These are phyloP conservation scores for Boletus tylopilopsis DNA, from an alignment of 768 basidiomycete species.

Conservation along the genomic window DNA sequence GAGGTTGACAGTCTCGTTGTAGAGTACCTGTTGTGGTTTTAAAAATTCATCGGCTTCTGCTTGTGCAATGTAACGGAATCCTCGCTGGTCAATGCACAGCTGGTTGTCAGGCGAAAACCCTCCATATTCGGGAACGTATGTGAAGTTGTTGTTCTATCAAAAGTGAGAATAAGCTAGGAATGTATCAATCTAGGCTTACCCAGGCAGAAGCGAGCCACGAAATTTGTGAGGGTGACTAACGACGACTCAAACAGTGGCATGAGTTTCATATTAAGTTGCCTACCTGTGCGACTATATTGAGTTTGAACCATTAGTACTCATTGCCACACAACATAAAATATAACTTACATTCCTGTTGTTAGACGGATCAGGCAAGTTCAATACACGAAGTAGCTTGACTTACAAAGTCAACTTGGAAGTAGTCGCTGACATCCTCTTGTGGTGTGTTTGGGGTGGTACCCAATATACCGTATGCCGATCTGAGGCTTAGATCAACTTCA, in stretches of 20 bases:
- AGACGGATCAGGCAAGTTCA: constrained; percentile 1
- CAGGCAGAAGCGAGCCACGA: constrained; percentile 63
- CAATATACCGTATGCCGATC: constrained; percentile 51
- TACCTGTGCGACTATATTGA: constrained; percentile 27
- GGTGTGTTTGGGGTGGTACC: constrained; percentile 43
- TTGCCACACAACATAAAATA: neutral
- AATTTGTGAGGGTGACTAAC: constrained; percentile 56
- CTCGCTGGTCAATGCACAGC: constrained; percentile 57
- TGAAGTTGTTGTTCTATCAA: constrained; percentile 58
- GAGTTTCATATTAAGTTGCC: neutral
- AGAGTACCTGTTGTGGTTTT: constrained; percentile 39
- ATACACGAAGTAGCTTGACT: neutral
- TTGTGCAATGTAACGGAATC: constrained; percentile 55
- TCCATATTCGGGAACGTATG: constrained; percentile 45
- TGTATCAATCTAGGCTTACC: constrained; percentile 35
- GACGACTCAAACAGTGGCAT: constrained; percentile 28
- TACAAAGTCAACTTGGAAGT: constrained; percentile 46
- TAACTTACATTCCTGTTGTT: constrained; percentile 28
- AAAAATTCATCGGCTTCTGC: constrained; percentile 57
- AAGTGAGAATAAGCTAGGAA: neutral
- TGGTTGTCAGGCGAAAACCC: constrained; percentile 56
- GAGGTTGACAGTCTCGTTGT: constrained; percentile 48
- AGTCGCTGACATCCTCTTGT: constrained; percentile 53
- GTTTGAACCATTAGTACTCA: neutral
- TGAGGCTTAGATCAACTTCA: constrained; percentile 50